Evolutionary conservation across 257 asterid species (phyloP), one percentile per base, ranked within the genome.

Genomic region (Solanum raphanifolium): DNA sequence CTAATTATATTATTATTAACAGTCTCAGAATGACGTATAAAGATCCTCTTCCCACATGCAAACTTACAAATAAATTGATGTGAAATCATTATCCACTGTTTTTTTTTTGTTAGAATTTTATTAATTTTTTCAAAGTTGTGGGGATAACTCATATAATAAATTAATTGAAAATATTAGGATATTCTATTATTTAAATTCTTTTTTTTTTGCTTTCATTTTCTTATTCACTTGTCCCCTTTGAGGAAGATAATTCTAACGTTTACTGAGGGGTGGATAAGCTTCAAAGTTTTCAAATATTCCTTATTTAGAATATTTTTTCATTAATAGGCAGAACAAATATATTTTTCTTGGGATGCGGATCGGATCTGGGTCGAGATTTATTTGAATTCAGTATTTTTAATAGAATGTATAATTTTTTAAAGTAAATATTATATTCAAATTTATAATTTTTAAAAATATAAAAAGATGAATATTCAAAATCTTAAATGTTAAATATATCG

Each of bases 201-300:
- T 0, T 34, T 5, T 23, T 76, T 76, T 43, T 39, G 66, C 16
- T 46, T 35, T 74, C 11, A 27, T 74, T 74, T 74, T 73, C n/a
- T 72, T 32, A 9, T 9, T 71, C 35, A 43, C 36, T 79, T 79
- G 85, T 79, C 85, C 58, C 85, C 85, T 79, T 43, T 2, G 66
- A 79, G 38, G 84, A 79, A 27, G 84, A 79, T 79, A 43, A 79
- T 27, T 79, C 38, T 43, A 79, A 43, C 85, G 66, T 79, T n/a
- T 79, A 27, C 84, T 79, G 38, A 78, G 15, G 15, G 65, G 23
- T 13, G 38, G 25, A 79, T 79, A 43, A 79, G n/a, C 32, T 79
- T 34, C 76, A 3, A 68, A 71, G 25, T 71, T 36, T 7, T 71
- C 41, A 72, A 72, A 72, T 72, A 72, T 72, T 72, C 78, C 11